Conservation (phyloP, 2,329 filamentous ascomycete species). For the Phialophora tarda region DNA sequence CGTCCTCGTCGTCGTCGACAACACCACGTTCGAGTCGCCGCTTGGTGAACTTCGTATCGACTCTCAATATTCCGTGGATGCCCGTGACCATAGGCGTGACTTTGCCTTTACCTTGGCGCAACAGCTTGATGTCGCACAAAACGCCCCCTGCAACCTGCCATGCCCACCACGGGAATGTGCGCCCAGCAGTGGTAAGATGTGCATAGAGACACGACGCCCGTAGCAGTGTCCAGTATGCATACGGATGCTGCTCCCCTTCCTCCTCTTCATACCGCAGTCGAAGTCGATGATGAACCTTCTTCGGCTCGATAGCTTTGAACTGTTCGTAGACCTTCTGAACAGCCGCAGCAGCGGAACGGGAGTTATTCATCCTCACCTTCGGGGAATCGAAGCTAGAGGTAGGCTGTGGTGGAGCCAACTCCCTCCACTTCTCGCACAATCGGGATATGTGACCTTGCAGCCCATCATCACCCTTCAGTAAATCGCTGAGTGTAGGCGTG, state of each 20-base stretch:
- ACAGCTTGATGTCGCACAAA: slow-evolving; percentile 44
- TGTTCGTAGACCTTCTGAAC: slow-evolving; percentile 43
- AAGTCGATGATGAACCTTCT: slow-evolving; percentile 44
- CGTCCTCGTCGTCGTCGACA: not conserved
- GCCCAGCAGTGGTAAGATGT: not conserved
- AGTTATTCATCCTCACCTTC: not conserved
- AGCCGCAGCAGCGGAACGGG: no score
- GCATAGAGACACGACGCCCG: slow-evolving; percentile 50
- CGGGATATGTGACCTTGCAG: slow-evolving; percentile 1
- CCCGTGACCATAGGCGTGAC: slow-evolving; percentile 12
- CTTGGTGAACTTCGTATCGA: slow-evolving; percentile 31
- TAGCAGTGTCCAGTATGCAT: slow-evolving; percentile 41
- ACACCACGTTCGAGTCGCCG: slow-evolving; percentile 9
- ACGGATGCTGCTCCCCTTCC: slow-evolving; percentile 39
- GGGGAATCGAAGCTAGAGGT: not conserved
- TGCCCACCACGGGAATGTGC: slow-evolving; percentile 21
- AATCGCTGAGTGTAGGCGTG: not conserved
- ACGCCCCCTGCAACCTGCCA: slow-evolving; percentile 33
- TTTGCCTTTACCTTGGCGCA: slow-evolving; percentile 1
- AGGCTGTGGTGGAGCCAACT: not conserved
- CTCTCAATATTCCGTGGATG: slow-evolving; percentile 28
- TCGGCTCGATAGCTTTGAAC: slow-evolving; percentile 44
- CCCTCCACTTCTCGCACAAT: not conserved
- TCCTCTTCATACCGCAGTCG: slow-evolving; percentile 42
- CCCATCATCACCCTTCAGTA: slow-evolving; percentile 4